Evolutionary conservation across 1,284 basidiomycete genomes (phyloP), one percentile per base, ranked within the genome.

Genomic region (Anthracocystis walkeri): DNA sequence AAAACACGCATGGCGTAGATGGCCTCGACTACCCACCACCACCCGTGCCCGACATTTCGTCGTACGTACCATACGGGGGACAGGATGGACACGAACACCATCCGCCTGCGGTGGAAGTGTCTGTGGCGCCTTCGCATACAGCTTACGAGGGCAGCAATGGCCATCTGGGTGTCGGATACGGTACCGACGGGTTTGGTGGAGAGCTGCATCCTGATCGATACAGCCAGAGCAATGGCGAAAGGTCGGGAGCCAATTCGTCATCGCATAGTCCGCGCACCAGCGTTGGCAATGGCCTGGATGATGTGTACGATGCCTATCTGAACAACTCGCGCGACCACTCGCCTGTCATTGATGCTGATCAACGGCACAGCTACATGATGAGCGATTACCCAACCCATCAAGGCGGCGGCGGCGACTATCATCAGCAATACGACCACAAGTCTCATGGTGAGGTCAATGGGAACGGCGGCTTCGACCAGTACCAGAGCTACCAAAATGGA

Each of bases 331-430:
- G 38, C 35, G 51, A 23, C 12, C 69, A 68, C 25, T 71, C 73
- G 23, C 65, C 68, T 1, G 58, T 48, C 5, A 55, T 72, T 44
- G 68, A 57, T 8, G 49, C 65, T 8, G 68, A 72, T 20, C 65
- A 61, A 40, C 64, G 73, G 6, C 68, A 76, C 44, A 76, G 73
- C 68, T 71, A 68, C 58, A 66, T 71, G 65, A 64, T 72, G 67
- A 71, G 64, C 49, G 73, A 70, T 20, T 75, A 75, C 40, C 62
- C 62, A 2, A 8, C 52, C 1, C 27, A 56, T 21, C 21, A 20
- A 16, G 23, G 21, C 31, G 40, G 23, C 2, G 54, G 53, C n/a
- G 33, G 8, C n/a, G 21, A 54, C 27, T 27, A 54, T 11, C 29
- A 27, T 11, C 52, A 54, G 25, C 51, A 53, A 7, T n/a, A 54